A percentile compares a stretch with the other conserved stretches of the same genome.
Conservation (phyloP, 441 rosid species). For the Bocquillonia castaneifolia region DNA sequence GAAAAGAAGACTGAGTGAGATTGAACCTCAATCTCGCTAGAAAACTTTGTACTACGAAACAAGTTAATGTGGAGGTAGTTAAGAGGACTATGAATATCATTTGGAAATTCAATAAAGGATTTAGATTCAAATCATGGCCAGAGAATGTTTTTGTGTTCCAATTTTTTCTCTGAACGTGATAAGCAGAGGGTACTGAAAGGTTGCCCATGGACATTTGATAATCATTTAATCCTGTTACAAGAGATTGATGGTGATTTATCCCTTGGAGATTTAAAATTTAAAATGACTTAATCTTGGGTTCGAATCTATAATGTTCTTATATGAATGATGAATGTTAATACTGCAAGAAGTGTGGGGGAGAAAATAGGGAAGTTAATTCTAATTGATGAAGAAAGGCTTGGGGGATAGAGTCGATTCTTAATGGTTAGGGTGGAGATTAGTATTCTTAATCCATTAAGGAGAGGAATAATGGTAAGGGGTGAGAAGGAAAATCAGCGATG, state of each 20-base stretch:
- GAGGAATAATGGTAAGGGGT: neutral
- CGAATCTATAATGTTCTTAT: neutral
- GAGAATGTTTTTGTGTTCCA: neutral
- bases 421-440: neutral
- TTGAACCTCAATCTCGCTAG: no score
- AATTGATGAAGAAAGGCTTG: neutral
- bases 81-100: neutral
- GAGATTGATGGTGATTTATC: neutral
- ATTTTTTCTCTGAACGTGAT: neutral
- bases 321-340: neutral
- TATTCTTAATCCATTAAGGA: neutral
- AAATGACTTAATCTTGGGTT: neutral
- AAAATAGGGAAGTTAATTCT: neutral
- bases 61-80: neutral
- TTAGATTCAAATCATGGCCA: neutral
- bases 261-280: neutral
- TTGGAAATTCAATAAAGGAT: neutral
- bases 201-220: neutral
- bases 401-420: neutral
- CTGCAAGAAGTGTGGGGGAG: neutral
- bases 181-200: neutral
- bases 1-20: no score
- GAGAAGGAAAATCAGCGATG: neutral
- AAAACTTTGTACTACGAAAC: neutral
- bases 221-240: neutral